Percentiles rank a stretch among this genome's conserved stretches.
Evolutionary conservation across 371 early-diverging fungal species (phyloP).

Genomic region (Amoeboaphelidium occidentale): DNA sequence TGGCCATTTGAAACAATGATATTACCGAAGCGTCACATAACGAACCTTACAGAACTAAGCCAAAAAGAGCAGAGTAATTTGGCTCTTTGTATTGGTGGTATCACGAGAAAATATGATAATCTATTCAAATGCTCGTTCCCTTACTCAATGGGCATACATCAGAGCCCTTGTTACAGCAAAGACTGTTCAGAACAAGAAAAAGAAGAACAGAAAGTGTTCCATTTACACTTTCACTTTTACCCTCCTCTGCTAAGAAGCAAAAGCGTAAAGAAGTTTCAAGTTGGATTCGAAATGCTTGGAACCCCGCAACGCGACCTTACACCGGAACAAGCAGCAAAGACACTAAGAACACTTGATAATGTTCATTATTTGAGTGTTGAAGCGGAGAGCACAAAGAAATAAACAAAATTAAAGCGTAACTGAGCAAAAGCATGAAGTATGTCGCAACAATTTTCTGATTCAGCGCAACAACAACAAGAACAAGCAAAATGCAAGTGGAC

Average conservation of each 20-base stretch:
- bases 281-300: slow-evolving; percentile 84
- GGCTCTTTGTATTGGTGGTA: slow-evolving; percentile 2
- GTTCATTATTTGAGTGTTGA: too few species aligned
- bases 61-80: slow-evolving; percentile 2
- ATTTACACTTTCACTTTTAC: slow-evolving; percentile 81
- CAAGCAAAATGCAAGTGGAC: too few species aligned
- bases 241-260: slow-evolving; percentile 71
- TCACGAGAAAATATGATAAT: slow-evolving; percentile 70
- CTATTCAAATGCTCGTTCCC: slow-evolving; percentile 75
- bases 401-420: too few species aligned
- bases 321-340: slow-evolving; percentile 56
- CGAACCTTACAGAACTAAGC: slow-evolving; percentile 24
- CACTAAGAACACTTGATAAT: slow-evolving; percentile 4
- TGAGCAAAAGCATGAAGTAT: too few species aligned
- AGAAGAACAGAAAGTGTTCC: slow-evolving; percentile 20
- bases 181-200: slow-evolving; percentile 9
- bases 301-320: slow-evolving; percentile 83
- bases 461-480: too few species aligned
- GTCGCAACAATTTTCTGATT: too few species aligned
- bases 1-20: slow-evolving; percentile 89
- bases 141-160: slow-evolving; percentile 83
- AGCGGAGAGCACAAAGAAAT: too few species aligned
- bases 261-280: slow-evolving; percentile 74
- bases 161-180: slow-evolving; percentile 22
- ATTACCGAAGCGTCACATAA: slow-evolving; percentile 35